Evolutionary conservation across 768 basidiomycete genomes (phyloP), one percentile per base, ranked within the genome.

Genomic region (Cystobasidium ongulense): DNA sequence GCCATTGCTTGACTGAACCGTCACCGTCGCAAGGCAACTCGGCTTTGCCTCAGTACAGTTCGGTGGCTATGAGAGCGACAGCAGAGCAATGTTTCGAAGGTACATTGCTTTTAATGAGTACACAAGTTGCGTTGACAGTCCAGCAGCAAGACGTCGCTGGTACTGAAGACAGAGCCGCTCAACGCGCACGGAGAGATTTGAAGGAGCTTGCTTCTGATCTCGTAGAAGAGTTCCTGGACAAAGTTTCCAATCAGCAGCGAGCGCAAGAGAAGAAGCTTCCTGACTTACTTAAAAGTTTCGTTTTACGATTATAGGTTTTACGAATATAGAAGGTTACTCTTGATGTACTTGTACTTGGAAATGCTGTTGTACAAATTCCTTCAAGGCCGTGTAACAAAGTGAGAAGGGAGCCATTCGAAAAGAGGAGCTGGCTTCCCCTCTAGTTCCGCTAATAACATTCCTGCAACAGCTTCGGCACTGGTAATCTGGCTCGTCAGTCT

Each of bases 1-100:
- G 87, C 8, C 85, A 87, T 68, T 84, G 85, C 10, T 87, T 89
- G 78, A 83, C 84, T 33, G 78, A 80, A n/a, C 75, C 78, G 0
- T 21, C 70, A 11, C 33, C 73, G 4, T 46, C 74, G 27, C 46
- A 64, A 43, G 27, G 63, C 7, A 54, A 27, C 52, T 35, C 54
- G 33, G 63, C 18, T 62, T 65, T 74, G 21, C 72, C 67, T 7
- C 3, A 27, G 8, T 23, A 62, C 25, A 36, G 65, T n/a, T 4
- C 64, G 1, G 11, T 64, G 17, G 39, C 18, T 41, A 71, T 76
- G 23, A 41, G 59, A 10, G 27, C 25, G 7, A 38, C 63, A 25
- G 68, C 74, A 23, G 43, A 61, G 18, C 71, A 77, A 27, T 74
- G 72, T 4, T 66, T 78, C 73, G 77, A 78, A 36, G 74, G 65